phyloP scores from a whole-genome alignment of 2,329 filamentous ascomycete species.

The Paracorniculantispora psalliotae region DNA sequence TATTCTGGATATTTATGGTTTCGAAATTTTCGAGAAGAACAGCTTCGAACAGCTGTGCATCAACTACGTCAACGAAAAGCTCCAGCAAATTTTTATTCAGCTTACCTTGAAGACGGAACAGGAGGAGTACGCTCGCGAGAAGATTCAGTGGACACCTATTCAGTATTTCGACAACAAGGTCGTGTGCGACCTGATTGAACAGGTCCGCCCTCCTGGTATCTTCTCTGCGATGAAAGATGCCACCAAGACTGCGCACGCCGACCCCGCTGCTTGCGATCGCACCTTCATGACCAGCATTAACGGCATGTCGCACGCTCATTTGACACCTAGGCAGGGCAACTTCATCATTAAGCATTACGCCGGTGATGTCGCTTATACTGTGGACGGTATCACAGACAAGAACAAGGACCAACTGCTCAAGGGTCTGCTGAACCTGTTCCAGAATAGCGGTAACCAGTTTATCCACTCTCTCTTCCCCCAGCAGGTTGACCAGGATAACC shows the following conservation, averaged over 20 bases:
- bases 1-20: constrained; percentile 98
- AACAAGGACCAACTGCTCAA: constrained; percentile 98
- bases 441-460: constrained; percentile 77
- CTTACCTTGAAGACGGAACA: constrained; percentile 94
- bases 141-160: constrained; percentile 98
- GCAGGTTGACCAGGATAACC: constrained; percentile 92
- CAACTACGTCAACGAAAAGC: constrained; percentile 99
- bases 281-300: constrained; percentile 94
- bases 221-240: constrained; percentile 97
- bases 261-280: constrained; percentile 87
- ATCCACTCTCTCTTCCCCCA: constrained; percentile 86
- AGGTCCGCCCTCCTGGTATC: constrained; percentile 81
- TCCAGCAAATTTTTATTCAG: constrained; percentile 99
- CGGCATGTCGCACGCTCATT: constrained; percentile 84
- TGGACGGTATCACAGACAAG: constrained; percentile 98
- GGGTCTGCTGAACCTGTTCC: constrained; percentile 82
- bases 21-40: constrained; percentile 99
- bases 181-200: constrained; percentile 94
- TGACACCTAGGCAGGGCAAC: constrained; percentile 86
- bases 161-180: constrained; percentile 99
- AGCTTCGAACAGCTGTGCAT: constrained; percentile 99
- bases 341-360: constrained; percentile 99
- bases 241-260: constrained; percentile 95
- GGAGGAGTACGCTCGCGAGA: constrained; percentile 91
- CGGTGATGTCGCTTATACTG: constrained; percentile 89